phyloP scores from a whole-genome alignment of 2,329 filamentous ascomycete species.

The Diaporthe nobilis region DNA sequence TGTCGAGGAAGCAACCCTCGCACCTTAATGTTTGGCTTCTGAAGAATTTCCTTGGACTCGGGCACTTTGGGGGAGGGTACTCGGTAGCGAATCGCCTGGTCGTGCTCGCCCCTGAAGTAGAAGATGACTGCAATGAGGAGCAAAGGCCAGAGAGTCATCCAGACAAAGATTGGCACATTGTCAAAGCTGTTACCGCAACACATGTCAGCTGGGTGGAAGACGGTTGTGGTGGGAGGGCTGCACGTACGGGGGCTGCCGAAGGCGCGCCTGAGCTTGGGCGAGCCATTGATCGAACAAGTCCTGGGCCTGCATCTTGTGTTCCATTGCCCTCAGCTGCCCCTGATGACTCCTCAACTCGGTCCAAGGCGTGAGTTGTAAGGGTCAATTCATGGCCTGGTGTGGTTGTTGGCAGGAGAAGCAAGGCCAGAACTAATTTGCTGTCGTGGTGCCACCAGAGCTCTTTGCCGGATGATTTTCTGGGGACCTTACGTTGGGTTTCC shows the following conservation, averaged over 20 bases:
- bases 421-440: not conserved
- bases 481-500: constrained; percentile 29
- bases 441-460: constrained; percentile 40
- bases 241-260: constrained; percentile 39
- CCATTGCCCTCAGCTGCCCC: constrained; percentile 10
- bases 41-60: constrained; percentile 69
- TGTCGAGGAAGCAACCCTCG: not conserved
- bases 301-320: constrained; percentile 34
- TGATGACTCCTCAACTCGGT: not conserved
- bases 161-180: constrained; percentile 20
- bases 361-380: not conserved
- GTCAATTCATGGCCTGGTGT: constrained; percentile 9
- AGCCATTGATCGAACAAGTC: constrained; percentile 38
- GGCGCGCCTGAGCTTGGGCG: constrained; percentile 35
- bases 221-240: not conserved
- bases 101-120: constrained; percentile 48
- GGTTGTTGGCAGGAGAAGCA: constrained; percentile 1
- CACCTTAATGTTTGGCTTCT: constrained; percentile 73
- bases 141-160: constrained; percentile 36
- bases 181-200: constrained; percentile 27
- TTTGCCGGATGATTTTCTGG: constrained; percentile 29
- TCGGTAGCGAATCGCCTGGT: constrained; percentile 68
- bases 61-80: constrained; percentile 75
- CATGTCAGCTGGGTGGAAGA: constrained; percentile 29
- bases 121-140: constrained; percentile 15